Percentiles rank a stretch among this genome's conserved stretches.
Evolutionary conservation across 768 basidiomycete genomes (phyloP).

Genomic region (Coprinopsis sp.): DNA sequence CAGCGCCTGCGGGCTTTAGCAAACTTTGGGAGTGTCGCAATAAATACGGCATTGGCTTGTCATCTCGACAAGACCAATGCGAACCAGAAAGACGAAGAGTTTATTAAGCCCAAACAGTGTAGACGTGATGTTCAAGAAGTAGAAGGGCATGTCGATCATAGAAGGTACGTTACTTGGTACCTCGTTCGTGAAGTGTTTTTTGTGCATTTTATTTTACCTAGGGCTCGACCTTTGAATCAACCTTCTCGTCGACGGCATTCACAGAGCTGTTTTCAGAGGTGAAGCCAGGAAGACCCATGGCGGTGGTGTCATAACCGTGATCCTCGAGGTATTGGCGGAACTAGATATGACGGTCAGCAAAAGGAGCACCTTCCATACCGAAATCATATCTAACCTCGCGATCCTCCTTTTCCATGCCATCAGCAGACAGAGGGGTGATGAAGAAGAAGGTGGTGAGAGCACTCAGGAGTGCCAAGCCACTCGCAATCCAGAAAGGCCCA

Average conservation of each 20-base stretch:
- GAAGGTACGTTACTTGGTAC: too few relatives aligned
- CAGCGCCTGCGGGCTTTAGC: too few relatives aligned
- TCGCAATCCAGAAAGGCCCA: constrained; percentile 86
- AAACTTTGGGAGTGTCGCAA: too few relatives aligned
- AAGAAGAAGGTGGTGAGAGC: constrained; percentile 70
- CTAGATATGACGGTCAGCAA: constrained; percentile 23
- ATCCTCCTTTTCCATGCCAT: constrained; percentile 81
- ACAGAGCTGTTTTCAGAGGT: constrained; percentile 20
- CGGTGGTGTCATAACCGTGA: constrained; percentile 73
- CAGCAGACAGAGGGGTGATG: constrained; percentile 67
- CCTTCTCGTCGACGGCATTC: constrained; percentile 20
- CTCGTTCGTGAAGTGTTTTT: too few relatives aligned
- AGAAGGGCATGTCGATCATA: too few relatives aligned
- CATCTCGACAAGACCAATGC: too few relatives aligned
- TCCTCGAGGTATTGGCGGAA: constrained; percentile 81
- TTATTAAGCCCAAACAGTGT: too few relatives aligned
- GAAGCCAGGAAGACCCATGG: constrained; percentile 53
- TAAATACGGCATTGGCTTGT: too few relatives aligned
- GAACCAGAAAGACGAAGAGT: too few relatives aligned
- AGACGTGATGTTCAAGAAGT: too few relatives aligned
- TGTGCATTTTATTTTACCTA: too few relatives aligned
- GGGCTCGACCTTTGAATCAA: constrained; percentile 4
- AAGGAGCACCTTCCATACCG: constrained; percentile 2
- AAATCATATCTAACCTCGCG: constrained; percentile 37
- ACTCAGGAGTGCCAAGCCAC: constrained; percentile 73